A percentile compares a stretch with the other conserved stretches of the same genome.
These are phyloP conservation scores for Claviceps spartinae DNA, from an alignment of 2,329 filamentous ascomycete genomes.

Conservation along the genomic window DNA sequence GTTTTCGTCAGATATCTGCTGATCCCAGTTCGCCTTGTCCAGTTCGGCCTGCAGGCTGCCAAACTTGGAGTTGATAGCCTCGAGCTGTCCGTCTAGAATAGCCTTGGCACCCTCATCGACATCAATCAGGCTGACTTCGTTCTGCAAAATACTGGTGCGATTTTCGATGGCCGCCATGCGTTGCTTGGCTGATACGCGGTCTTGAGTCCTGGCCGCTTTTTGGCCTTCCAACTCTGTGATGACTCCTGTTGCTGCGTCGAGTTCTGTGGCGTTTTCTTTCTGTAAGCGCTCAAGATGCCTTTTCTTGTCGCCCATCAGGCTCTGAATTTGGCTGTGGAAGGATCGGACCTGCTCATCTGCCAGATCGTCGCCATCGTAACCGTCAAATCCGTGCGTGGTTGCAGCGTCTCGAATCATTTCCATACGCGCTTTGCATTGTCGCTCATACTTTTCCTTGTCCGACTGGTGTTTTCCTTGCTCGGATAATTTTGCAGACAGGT, in stretches of 20 bases:
- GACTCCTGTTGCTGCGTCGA: constrained; percentile 55
- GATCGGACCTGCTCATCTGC: constrained; percentile 58
- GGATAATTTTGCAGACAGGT: constrained; percentile 38
- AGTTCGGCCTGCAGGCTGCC: constrained; percentile 49
- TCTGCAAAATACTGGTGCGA: constrained; percentile 52
- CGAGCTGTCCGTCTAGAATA: constrained; percentile 58
- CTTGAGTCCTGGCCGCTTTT: constrained; percentile 58
- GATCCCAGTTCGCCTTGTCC: constrained; percentile 53
- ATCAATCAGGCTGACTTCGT: constrained; percentile 55
- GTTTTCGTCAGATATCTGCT: constrained; percentile 53
- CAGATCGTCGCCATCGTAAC: constrained; percentile 67
- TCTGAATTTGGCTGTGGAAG: constrained; percentile 68
- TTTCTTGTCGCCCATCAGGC: constrained; percentile 64
- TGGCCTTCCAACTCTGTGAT: constrained; percentile 64
- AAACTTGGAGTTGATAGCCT: constrained; percentile 53
- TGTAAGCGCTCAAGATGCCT: constrained; percentile 62
- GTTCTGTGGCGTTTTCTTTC: constrained; percentile 58
- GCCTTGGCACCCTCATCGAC: constrained; percentile 78
- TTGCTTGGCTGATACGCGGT: constrained; percentile 58
- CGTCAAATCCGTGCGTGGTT: constrained; percentile 62
- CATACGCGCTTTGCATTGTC: constrained; percentile 58
- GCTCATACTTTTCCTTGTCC: constrained; percentile 75
- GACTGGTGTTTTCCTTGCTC: constrained; percentile 71
- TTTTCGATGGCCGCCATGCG: constrained; percentile 63
- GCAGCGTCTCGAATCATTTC: constrained; percentile 68